Evolutionary conservation across 2,329 filamentous ascomycete species (phyloP).

Genomic region (Epicoccum nigrum): DNA sequence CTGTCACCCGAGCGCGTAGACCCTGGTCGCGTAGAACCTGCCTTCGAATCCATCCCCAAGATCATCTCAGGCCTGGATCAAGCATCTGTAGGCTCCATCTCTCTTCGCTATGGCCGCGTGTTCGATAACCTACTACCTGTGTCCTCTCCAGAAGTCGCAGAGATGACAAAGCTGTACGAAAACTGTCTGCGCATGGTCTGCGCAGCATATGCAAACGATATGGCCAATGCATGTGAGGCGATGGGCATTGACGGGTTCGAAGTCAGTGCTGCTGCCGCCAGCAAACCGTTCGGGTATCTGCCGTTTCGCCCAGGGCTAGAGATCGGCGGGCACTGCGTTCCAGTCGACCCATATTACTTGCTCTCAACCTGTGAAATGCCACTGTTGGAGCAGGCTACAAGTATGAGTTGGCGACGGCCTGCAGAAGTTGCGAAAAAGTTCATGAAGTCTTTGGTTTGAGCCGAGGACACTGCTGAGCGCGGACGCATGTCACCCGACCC

Average conservation of each 20-base stretch:
- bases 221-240: constrained; percentile 59
- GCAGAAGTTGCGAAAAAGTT: background rate
- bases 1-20: constrained; percentile 47
- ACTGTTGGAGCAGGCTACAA: constrained; percentile 50
- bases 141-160: constrained; percentile 60
- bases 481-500: background rate
- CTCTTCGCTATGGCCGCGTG: constrained; percentile 54
- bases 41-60: constrained; percentile 57
- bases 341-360: constrained; percentile 62
- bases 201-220: constrained; percentile 63
- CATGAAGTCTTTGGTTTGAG: background rate
- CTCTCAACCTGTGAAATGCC: constrained; percentile 57
- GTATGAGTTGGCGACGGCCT: background rate
- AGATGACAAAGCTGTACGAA: constrained; percentile 65
- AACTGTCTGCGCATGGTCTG: constrained; percentile 64
- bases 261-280: constrained; percentile 57
- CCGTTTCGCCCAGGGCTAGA: constrained; percentile 57
- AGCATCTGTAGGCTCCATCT: constrained; percentile 53
- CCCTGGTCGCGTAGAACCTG: constrained; percentile 52
- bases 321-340: constrained; percentile 64
- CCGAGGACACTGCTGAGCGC: background rate
- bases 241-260: constrained; percentile 59
- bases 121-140: constrained; percentile 59
- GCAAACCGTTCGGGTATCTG: constrained; percentile 53
- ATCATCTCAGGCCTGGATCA: constrained; percentile 58